phyloP scores from a whole-genome alignment of 345 rosid genomes.

The Odontarrhena argentea region DNA sequence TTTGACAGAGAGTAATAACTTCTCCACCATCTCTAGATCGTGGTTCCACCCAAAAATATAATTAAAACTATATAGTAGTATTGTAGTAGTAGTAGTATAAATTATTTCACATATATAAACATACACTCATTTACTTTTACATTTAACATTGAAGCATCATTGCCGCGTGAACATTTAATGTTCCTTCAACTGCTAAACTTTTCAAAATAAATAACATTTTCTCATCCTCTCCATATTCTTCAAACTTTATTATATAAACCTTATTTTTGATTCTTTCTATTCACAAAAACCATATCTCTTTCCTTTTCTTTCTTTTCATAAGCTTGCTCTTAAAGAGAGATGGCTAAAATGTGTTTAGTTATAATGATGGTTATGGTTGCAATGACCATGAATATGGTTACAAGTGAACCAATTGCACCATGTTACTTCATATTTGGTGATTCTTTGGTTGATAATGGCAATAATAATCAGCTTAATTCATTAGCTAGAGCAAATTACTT shows the following conservation, averaged over 20 bases:
- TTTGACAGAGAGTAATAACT: slow-evolving; percentile 35
- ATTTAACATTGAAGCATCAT: slow-evolving; percentile 30
- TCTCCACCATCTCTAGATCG: slow-evolving; percentile 28
- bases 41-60: slow-evolving; percentile 19
- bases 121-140: slow-evolving; percentile 33
- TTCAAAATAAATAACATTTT: slow-evolving; percentile 11
- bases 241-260: slow-evolving; percentile 36
- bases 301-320: neutral
- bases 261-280: slow-evolving; percentile 11
- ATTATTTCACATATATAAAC: slow-evolving; percentile 35
- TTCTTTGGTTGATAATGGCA: slow-evolving; percentile 88
- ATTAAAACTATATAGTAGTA: too few species aligned
- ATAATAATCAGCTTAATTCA: slow-evolving; percentile 67
- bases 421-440: slow-evolving; percentile 90
- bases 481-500: slow-evolving; percentile 77
- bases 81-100: neutral
- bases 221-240: slow-evolving; percentile 23
- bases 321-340: slow-evolving; percentile 21
- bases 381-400: slow-evolving; percentile 31
- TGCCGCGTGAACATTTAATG: slow-evolving; percentile 44
- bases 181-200: slow-evolving; percentile 34
- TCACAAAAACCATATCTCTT: slow-evolving; percentile 17
- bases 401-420: slow-evolving; percentile 64
- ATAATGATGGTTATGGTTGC: slow-evolving; percentile 33
- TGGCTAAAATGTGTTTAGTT: slow-evolving; percentile 34